A percentile compares a stretch with the other conserved stretches of the same genome.
Evolutionary conservation across 768 basidiomycete species (phyloP).

Genomic region (Lactarius sanguifluus): DNA sequence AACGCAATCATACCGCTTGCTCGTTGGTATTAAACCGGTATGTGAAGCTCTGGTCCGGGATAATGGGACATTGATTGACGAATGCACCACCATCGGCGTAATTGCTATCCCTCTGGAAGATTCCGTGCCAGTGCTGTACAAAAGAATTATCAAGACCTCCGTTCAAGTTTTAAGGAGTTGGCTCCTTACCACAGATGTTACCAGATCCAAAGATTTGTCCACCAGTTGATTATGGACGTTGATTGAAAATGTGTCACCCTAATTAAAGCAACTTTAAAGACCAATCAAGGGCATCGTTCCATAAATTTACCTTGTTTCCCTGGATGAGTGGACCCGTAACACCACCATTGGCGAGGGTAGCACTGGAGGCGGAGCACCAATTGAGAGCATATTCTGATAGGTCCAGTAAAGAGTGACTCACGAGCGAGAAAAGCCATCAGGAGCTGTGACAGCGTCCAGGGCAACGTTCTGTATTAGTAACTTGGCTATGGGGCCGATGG

Average conservation of each 20-base stretch:
- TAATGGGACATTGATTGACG: conserved; percentile 49
- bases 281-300: no score
- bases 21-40: conserved; percentile 40
- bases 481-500: no score
- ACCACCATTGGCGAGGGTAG: conserved; percentile 38
- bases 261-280: conserved; percentile 30
- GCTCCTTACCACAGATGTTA: conserved; percentile 47
- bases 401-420: no score
- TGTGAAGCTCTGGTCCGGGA: conserved; percentile 41
- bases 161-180: not conserved
- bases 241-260: conserved; percentile 41
- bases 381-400: no score
- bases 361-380: conserved; percentile 30
- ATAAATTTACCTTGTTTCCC: no score
- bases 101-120: conserved; percentile 44
- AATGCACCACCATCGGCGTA: conserved; percentile 46
- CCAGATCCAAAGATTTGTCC: conserved; percentile 46
- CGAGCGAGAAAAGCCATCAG: no score
- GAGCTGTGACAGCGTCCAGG: no score
- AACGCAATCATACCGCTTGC: conserved; percentile 37
- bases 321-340: conserved; percentile 35
- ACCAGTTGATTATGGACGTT: conserved; percentile 46
- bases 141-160: not conserved
- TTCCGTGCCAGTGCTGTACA: conserved; percentile 55
- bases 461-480: no score